Conservation (phyloP, 805 yeast genomes). For the Brettanomyces custersianus region DNA sequence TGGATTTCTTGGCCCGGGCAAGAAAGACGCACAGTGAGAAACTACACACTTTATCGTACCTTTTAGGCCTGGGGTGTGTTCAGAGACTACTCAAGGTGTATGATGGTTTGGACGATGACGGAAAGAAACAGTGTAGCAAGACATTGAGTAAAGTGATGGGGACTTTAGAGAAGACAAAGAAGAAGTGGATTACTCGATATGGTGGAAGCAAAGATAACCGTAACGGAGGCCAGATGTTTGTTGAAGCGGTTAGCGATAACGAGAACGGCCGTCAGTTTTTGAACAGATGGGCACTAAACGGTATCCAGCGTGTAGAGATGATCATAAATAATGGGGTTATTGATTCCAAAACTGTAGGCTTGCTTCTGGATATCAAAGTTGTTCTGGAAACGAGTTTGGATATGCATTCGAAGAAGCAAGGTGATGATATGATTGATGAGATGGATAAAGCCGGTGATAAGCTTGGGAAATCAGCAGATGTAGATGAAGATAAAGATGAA, state of each 20-base stretch:
- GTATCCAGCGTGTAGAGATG: constrained; percentile 5
- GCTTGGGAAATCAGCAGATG: neutral
- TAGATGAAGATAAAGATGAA: constrained; percentile 1
- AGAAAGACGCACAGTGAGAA: constrained; percentile 3
- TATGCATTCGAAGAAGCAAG: constrained; percentile 6
- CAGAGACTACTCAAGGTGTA: constrained; percentile 8
- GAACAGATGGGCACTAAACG: constrained; percentile 10
- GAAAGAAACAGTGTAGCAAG: neutral
- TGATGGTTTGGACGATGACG: constrained; percentile 1
- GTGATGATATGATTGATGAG: constrained; percentile 3
- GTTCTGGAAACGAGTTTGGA: constrained; percentile 10
- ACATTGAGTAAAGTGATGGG: no score
- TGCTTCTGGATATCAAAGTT: constrained; percentile 10
- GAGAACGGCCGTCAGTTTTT: constrained; percentile 9
- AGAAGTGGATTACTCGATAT: constrained; percentile 91
- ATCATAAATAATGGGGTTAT: constrained; percentile 7
- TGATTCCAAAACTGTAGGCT: constrained; percentile 9
- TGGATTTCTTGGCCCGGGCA: constrained; percentile 6
- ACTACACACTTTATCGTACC: constrained; percentile 9
- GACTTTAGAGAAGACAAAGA: constrained; percentile 61
- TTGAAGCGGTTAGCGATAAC: constrained; percentile 55
- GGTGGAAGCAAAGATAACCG: constrained; percentile 78
- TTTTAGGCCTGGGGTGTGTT: constrained; percentile 10
- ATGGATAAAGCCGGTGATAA: constrained; percentile 1
- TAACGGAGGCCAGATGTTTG: constrained; percentile 68